Evolutionary conservation across 805 yeast genomes (phyloP).

Genomic region (Zygosaccharomyces siamensis): DNA sequence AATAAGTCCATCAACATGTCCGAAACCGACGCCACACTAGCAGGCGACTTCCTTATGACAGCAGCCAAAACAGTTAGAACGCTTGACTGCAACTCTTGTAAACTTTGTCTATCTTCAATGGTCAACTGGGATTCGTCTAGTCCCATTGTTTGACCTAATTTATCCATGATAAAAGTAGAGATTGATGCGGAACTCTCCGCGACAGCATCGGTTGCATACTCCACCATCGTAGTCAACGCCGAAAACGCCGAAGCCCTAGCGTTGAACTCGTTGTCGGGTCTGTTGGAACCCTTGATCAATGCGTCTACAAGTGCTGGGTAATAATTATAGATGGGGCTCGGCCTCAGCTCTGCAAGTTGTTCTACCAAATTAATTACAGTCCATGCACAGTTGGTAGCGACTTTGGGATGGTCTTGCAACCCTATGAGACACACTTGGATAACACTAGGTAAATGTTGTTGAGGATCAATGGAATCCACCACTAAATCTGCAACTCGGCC

Average conservation of each 20-base stretch:
- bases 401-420: constrained; percentile 86
- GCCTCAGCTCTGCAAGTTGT: constrained; percentile 50
- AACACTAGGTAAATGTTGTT: constrained; percentile 62
- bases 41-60: constrained; percentile 75
- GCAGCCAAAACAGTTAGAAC: constrained; percentile 73
- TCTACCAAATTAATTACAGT: constrained; percentile 87
- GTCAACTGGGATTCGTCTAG: constrained; percentile 55
- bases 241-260: constrained; percentile 96
- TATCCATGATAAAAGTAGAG: constrained; percentile 66
- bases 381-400: constrained; percentile 97
- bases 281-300: constrained; percentile 62
- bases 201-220: constrained; percentile 66
- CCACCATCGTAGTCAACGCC: constrained; percentile 78
- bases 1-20: constrained; percentile 83
- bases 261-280: constrained; percentile 76
- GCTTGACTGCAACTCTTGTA: constrained; percentile 86
- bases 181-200: constrained; percentile 63
- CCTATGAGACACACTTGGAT: constrained; percentile 73
- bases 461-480: constrained; percentile 66
- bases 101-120: constrained; percentile 66
- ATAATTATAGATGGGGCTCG: constrained; percentile 69
- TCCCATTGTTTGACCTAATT: constrained; percentile 65
- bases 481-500: constrained; percentile 92
- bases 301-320: constrained; percentile 66
- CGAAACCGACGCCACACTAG: constrained; percentile 59